Evolutionary conservation across 1,284 basidiomycete species (phyloP).

Genomic region (Leccinum insolens): DNA sequence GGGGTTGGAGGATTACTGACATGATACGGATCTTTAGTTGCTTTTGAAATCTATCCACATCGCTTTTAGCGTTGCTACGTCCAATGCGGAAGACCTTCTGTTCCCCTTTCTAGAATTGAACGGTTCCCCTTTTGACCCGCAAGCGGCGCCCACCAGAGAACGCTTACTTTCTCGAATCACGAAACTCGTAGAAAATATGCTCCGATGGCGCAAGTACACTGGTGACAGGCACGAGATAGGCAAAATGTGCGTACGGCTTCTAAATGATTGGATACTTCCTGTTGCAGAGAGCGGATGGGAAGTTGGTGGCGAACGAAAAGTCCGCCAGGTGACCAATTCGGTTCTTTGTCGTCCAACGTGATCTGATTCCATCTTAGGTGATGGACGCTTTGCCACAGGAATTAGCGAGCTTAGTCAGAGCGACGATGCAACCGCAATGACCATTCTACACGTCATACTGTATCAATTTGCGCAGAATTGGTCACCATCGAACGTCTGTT

Average conservation of each 20-base stretch:
- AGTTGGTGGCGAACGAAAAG: constrained; percentile 77
- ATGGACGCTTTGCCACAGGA: constrained; percentile 48
- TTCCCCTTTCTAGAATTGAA: constrained; percentile 42
- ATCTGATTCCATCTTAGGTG: constrained; percentile 39
- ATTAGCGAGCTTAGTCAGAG: constrained; percentile 30
- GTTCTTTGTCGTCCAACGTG: constrained; percentile 5
- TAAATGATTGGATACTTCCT: constrained; percentile 65
- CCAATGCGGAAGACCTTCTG: constrained; percentile 49
- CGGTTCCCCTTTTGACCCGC: constrained; percentile 72
- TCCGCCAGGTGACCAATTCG: constrained; percentile 54
- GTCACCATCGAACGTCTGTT: constrained; percentile 9
- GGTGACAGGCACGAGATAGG: constrained; percentile 64
- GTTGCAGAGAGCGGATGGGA: constrained; percentile 85
- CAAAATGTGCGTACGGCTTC: constrained; percentile 57
- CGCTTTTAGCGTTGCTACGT: constrained; percentile 61
- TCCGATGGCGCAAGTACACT: constrained; percentile 77
- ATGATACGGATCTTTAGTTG: constrained; percentile 42
- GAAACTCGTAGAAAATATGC: constrained; percentile 75
- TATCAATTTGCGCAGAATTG: constrained; percentile 5
- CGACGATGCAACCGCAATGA: constrained; percentile 11
- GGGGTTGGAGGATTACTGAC: constrained; percentile 15
- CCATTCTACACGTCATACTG: constrained; percentile 10
- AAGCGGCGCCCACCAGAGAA: constrained; percentile 70
- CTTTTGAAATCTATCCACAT: constrained; percentile 66
- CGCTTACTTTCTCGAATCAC: constrained; percentile 70